Conservation (phyloP, 768 basidiomycete species). For the Tylopilus rubrobrunneus region DNA sequence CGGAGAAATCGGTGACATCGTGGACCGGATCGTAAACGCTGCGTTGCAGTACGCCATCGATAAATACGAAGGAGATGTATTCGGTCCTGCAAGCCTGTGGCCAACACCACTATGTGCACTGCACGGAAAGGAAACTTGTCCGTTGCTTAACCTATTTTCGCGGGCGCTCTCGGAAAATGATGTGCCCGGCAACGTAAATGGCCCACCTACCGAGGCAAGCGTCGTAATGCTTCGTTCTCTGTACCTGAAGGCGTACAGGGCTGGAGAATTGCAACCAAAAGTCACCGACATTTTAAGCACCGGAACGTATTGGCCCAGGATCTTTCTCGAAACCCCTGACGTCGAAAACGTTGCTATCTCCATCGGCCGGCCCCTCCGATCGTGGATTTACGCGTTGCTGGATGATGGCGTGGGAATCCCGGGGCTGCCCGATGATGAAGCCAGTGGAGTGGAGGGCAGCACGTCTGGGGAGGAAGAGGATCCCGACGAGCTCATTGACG, state of each 20-base stretch:
- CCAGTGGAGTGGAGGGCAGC: constrained; percentile 16
- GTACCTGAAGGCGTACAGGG: constrained; percentile 63
- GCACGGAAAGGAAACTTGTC: constrained; percentile 55
- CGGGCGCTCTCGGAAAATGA: constrained; percentile 26
- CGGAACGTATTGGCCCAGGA: constrained; percentile 62
- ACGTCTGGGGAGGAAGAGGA: constrained; percentile 40
- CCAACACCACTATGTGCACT: constrained; percentile 57
- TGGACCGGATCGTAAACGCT: constrained; percentile 68
- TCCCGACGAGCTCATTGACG: constrained; percentile 63
- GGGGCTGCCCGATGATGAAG: constrained; percentile 19
- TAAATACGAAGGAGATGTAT: constrained; percentile 42
- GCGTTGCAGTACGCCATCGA: constrained; percentile 78
- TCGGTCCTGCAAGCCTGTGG: constrained; percentile 45
- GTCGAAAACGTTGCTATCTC: constrained; percentile 59
- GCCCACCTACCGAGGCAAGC: constrained; percentile 13
- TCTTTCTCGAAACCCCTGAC: constrained; percentile 81
- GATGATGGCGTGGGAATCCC: constrained; percentile 66
- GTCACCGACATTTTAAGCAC: constrained; percentile 58
- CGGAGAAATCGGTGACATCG: constrained; percentile 61
- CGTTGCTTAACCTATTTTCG: constrained; percentile 51
- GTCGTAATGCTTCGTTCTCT: constrained; percentile 36
- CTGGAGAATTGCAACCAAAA: constrained; percentile 53
- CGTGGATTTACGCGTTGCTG: constrained; percentile 65
- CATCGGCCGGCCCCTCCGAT: constrained; percentile 58
- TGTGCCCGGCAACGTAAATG: constrained; percentile 20